Evolutionary conservation across 2,329 filamentous ascomycete genomes (phyloP), one percentile per base, ranked within the genome.

Genomic region (Cercospora sp.): DNA sequence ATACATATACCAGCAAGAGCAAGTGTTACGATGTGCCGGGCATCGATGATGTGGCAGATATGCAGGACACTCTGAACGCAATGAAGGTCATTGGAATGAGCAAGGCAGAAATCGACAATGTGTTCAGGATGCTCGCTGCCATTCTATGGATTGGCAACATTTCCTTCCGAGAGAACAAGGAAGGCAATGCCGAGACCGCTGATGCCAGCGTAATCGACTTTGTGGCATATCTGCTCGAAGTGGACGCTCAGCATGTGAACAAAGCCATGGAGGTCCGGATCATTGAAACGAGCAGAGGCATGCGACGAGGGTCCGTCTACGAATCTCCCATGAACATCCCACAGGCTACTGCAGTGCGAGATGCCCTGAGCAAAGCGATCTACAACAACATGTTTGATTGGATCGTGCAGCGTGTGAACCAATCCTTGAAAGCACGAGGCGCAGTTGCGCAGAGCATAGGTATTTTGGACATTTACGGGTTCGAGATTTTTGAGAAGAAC

Each of bases 401-500:
- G 95, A 98, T 99, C 72, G 94, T 98, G 90, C 88, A 91, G 75
- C 90, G 94, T 73, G 90, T 98, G 74, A 98, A 98, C 80, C 87
- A 90, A 72, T 97, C 94, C 5, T 82, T 98, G 70, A 90, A 92
- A 79, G 91, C 94, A 26, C 87, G 89, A 72, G 91, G 92, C 60
- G 82, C 87, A 0, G 87, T 94, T 3, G 83, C 88, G 51, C 95
- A 97, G 79, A 92, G 92, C 2, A 95, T 99, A 73, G 95, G 95
- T 77, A 98, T 99, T 77, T 86, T 99, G 73, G 95, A 99, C 85
- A 99, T 99, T 73, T 99, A 99, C 79, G 95, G 95, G 2, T 99
- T 99, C 77, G 95, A 99, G 79, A 99, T 99, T 73, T 99, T 99
- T 74, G 95, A 99, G 79, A 95, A 94, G 83, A 99, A 99, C 83